Conservation (phyloP, 2,329 filamentous ascomycete genomes). For the Beauveria scarabaeidicola region DNA sequence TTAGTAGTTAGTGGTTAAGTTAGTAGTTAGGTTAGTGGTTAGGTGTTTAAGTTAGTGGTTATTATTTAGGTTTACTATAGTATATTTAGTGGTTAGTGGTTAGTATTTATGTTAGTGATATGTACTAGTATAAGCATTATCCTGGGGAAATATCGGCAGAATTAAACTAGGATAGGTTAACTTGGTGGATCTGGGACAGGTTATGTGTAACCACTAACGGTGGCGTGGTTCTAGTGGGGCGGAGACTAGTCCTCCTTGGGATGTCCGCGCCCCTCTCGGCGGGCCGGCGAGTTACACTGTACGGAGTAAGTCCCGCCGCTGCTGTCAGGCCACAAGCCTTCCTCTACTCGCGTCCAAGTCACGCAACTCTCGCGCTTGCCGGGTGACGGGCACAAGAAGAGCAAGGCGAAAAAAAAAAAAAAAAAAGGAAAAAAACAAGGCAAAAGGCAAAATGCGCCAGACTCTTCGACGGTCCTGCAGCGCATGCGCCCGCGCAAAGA, state of each 20-base stretch:
- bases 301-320: background rate
- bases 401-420: background rate
- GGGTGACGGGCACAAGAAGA: background rate
- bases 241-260: constrained; percentile 8
- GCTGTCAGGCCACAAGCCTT: background rate
- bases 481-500: constrained; percentile 47
- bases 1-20: too few species aligned
- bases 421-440: background rate
- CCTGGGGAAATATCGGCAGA: too few species aligned
- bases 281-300: background rate
- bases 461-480: constrained; percentile 50
- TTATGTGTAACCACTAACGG: too few species aligned
- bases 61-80: too few species aligned
- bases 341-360: background rate
- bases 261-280: background rate
- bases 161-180: too few species aligned
- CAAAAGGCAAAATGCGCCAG: constrained; percentile 34
- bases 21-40: too few species aligned
- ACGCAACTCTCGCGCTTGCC: background rate
- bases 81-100: too few species aligned
- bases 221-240: background rate
- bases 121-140: too few species aligned
- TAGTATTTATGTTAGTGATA: too few species aligned
- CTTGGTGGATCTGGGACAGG: too few species aligned
- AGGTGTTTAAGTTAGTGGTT: too few species aligned